Percentiles rank a stretch among this genome's conserved stretches.
These are phyloP conservation scores for Globisporangium ultimum DNA, from an alignment of 352 stramenopile species.

Conservation along the genomic window DNA sequence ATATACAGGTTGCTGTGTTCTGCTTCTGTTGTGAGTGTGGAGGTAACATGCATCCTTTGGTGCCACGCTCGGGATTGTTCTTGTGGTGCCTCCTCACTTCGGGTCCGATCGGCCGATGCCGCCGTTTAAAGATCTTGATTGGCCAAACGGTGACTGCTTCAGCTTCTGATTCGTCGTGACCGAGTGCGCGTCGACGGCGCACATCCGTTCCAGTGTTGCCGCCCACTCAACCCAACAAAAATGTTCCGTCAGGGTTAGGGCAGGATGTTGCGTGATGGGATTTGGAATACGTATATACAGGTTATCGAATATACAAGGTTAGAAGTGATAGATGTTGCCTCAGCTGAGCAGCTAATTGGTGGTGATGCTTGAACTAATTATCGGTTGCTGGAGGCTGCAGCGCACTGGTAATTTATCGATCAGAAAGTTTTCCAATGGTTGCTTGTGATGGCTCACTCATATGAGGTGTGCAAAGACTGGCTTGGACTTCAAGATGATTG, in stretches of 20 bases:
- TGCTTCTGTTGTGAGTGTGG: not conserved
- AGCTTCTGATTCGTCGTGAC: conserved; percentile 13
- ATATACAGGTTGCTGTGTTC: not conserved
- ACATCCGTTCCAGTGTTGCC: conserved; percentile 9
- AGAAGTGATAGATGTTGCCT: not conserved
- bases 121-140: conserved; percentile 6
- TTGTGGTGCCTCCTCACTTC: conserved; percentile 6
- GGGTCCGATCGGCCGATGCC: conserved; percentile 1
- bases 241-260: not conserved
- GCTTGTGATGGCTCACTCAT: not conserved
- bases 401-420: not conserved
- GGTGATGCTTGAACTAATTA: conserved; percentile 8
- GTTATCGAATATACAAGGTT: not conserved
- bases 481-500: too few relatives aligned
- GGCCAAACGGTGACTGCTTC: conserved; percentile 10
- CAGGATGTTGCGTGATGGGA: not conserved
- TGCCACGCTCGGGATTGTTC: conserved; percentile 1
- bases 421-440: not conserved
- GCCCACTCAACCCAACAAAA: conserved; percentile 9
- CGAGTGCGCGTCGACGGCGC: conserved; percentile 9
- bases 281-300: not conserved
- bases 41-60: not conserved
- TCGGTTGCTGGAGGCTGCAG: not conserved
- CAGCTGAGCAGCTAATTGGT: not conserved
- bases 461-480: not conserved